A percentile compares a stretch with the other conserved stretches of the same genome.
These are phyloP conservation scores for Suillus lakei DNA, from an alignment of 768 basidiomycete species.

Conservation along the genomic window DNA sequence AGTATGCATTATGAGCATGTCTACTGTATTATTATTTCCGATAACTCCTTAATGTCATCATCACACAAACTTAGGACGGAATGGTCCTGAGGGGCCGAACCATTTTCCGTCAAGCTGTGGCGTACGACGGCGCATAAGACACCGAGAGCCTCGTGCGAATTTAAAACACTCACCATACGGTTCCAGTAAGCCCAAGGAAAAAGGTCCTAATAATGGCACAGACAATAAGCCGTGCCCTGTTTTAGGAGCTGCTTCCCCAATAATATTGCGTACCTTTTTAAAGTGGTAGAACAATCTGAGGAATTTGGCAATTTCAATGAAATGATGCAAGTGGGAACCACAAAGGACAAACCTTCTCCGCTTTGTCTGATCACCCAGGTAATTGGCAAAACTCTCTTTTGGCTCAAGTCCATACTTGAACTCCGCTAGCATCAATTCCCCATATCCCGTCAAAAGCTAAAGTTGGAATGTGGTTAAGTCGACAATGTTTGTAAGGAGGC, in stretches of 20 bases:
- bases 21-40: background rate
- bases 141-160: constrained; percentile 63
- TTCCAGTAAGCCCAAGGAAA: constrained; percentile 73
- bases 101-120: constrained; percentile 45
- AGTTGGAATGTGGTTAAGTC: constrained; percentile 9
- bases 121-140: constrained; percentile 52
- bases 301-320: constrained; percentile 8
- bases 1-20: no score
- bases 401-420: constrained; percentile 93
- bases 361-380: constrained; percentile 76
- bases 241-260: constrained; percentile 3
- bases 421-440: constrained; percentile 85
- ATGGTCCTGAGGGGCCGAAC: constrained; percentile 50
- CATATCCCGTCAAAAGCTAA: constrained; percentile 83
- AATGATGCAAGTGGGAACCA: background rate
- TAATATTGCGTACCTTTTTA: constrained; percentile 61
- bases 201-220: constrained; percentile 28
- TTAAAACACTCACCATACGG: constrained; percentile 56
- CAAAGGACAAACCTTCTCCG: constrained; percentile 62
- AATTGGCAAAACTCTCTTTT: constrained; percentile 78
- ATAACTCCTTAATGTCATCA: constrained; percentile 12
- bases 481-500: constrained; percentile 5
- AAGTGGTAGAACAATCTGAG: constrained; percentile 81
- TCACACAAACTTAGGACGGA: constrained; percentile 42
- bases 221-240: background rate